These are phyloP conservation scores for Trichoderma asperellum DNA, from an alignment of 2,329 filamentous ascomycete genomes.

Conservation along the genomic window DNA sequence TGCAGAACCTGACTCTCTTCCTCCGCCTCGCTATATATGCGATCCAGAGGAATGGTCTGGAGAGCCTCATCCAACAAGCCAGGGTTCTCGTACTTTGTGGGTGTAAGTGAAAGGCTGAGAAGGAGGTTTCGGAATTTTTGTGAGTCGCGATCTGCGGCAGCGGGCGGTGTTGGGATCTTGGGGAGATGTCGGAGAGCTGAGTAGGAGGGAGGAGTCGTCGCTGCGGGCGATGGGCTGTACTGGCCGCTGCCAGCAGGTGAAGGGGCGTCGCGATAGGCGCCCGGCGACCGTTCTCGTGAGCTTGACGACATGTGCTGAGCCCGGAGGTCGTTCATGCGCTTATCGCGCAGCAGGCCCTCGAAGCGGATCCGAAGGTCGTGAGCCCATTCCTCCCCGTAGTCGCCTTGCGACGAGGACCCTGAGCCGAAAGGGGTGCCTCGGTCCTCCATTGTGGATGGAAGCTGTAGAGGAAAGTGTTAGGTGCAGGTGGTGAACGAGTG, in stretches of 20 bases:
- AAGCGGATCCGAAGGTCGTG: constrained; percentile 81
- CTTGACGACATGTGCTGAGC: constrained; percentile 63
- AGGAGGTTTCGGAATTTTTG: constrained; percentile 81
- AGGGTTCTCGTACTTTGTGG: constrained; percentile 94
- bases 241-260: constrained; percentile 44
- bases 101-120: constrained; percentile 82
- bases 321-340: constrained; percentile 79
- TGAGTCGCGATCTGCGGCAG: constrained; percentile 64
- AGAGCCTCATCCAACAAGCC: constrained; percentile 91
- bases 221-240: constrained; percentile 53
- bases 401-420: constrained; percentile 38
- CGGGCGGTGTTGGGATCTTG: constrained; percentile 72
- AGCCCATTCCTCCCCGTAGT: constrained; percentile 73
- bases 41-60: constrained; percentile 81
- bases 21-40: constrained; percentile 91
- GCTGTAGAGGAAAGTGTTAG: not conserved
- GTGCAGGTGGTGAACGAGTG: constrained; percentile 1
- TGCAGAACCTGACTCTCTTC: constrained; percentile 88
- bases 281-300: constrained; percentile 56
- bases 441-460: constrained; percentile 43
- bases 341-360: constrained; percentile 82
- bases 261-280: constrained; percentile 49
- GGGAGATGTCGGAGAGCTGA: constrained; percentile 55
- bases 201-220: constrained; percentile 52
- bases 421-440: constrained; percentile 43